Evolutionary conservation across 2,329 filamentous ascomycete genomes (phyloP).

Genomic region (Rhinocladiella mackenziei): DNA sequence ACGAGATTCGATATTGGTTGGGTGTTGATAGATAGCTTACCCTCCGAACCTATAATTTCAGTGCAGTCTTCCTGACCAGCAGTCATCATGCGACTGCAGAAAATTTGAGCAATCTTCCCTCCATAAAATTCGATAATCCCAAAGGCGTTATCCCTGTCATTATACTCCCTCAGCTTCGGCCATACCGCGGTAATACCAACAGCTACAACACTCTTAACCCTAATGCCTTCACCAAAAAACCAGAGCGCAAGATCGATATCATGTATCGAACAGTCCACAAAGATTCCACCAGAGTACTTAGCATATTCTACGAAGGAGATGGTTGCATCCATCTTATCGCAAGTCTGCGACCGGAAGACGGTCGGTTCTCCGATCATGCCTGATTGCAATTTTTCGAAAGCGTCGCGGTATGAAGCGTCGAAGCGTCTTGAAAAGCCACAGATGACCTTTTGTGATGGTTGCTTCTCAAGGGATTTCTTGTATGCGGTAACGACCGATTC

Average conservation of each 20-base stretch:
- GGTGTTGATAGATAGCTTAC: conserved; percentile 59
- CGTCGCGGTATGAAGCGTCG: conserved; percentile 62
- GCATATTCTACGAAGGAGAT: conserved; percentile 68
- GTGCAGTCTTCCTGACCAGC: conserved; percentile 62
- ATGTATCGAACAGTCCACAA: conserved; percentile 68
- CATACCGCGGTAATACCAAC: conserved; percentile 58
- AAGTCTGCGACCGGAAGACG: conserved; percentile 62
- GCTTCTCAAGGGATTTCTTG: conserved; percentile 40
- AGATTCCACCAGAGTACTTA: conserved; percentile 62
- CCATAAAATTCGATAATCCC: conserved; percentile 63
- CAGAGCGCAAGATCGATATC: conserved; percentile 64
- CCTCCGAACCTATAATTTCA: conserved; percentile 63
- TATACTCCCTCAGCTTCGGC: conserved; percentile 54
- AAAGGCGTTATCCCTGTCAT: conserved; percentile 60
- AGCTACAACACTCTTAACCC: conserved; percentile 55
- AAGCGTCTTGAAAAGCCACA: conserved; percentile 65
- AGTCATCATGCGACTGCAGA: conserved; percentile 63
- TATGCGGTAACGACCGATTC: conserved; percentile 56
- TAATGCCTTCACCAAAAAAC: conserved; percentile 56
- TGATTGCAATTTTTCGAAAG: conserved; percentile 48
- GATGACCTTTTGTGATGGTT: conserved; percentile 61
- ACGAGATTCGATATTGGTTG: conserved; percentile 55
- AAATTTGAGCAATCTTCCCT: conserved; percentile 62
- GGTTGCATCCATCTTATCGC: conserved; percentile 61
- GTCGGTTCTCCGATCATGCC: conserved; percentile 58